Conservation (phyloP, 2,329 filamentous ascomycete species). For the Botrytis hyacinthi region DNA sequence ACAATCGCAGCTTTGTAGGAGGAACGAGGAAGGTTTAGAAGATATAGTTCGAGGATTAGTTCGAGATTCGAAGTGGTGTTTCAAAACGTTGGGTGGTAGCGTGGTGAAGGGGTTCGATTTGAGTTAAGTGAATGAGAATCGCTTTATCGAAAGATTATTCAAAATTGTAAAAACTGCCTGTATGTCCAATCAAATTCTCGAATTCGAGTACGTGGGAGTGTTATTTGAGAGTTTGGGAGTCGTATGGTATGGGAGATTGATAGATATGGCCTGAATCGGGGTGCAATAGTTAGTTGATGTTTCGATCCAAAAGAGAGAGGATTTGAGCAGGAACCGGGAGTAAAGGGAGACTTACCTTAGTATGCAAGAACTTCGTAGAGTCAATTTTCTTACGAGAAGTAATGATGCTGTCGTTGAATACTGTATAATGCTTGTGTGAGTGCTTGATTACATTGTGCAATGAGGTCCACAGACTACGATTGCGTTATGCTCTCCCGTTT, state of each 20-base stretch:
- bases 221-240: not conserved
- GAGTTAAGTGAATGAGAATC: conserved; percentile 1
- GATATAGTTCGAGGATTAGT: not conserved
- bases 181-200: not conserved
- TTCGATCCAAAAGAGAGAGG: not conserved
- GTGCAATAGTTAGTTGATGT: not conserved
- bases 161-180: not conserved
- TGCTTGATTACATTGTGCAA: not conserved
- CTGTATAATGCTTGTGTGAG: not conserved
- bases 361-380: not conserved
- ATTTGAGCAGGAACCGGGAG: not conserved
- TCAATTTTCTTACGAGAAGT: not conserved
- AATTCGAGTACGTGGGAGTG: not conserved
- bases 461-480: not conserved
- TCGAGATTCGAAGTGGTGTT: not conserved
- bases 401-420: not conserved
- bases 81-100: not conserved
- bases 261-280: not conserved
- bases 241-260: not conserved
- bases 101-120: conserved; percentile 11
- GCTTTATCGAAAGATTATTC: not conserved
- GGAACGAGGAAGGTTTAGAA: not conserved
- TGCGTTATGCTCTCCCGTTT: too few relatives aligned
- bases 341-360: not conserved
- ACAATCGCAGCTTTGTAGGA: not conserved